phyloP scores from a whole-genome alignment of 331 rosid species.

The Malus hybrid region DNA sequence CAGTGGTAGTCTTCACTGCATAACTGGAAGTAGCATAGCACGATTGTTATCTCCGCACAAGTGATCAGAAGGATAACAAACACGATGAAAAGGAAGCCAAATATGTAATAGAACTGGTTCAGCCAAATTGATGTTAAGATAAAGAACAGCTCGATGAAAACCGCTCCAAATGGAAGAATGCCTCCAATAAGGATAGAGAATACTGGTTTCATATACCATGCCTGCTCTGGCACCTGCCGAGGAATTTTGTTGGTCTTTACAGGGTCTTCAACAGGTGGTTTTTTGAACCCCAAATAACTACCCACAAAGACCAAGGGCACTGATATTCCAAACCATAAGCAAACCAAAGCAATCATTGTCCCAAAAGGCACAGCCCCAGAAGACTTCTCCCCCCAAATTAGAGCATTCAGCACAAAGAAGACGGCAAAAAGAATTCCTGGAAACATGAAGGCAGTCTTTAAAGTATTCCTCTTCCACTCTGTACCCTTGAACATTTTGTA shows the following conservation, averaged over 20 bases:
- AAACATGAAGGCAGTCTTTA: conserved; percentile 96
- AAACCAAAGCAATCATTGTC: conserved; percentile 92
- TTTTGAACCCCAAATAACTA: conserved; percentile 91
- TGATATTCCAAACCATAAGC: conserved; percentile 95
- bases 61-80: conserved; percentile 83
- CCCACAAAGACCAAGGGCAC: conserved; percentile 98
- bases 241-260: conserved; percentile 99
- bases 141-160: conserved; percentile 94
- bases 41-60: conserved; percentile 93
- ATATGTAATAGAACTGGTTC: conserved; percentile 97
- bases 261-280: conserved; percentile 88
- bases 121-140: conserved; percentile 98
- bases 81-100: conserved; percentile 95
- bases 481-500: conserved; percentile 99
- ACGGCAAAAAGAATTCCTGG: conserved; percentile 86
- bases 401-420: conserved; percentile 90
- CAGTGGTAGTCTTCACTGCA: conserved; percentile 98
- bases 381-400: conserved; percentile 94
- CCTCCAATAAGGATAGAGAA: conserved; percentile 97
- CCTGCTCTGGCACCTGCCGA: conserved; percentile 92
- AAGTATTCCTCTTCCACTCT: conserved; percentile 95
- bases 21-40: conserved; percentile 97
- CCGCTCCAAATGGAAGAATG: conserved; percentile 98
- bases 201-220: conserved; percentile 94
- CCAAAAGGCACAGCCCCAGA: conserved; percentile 99